phyloP scores from a whole-genome alignment of 495 filamentous ascomycete genomes.

The Annulohypoxylon stygium region DNA sequence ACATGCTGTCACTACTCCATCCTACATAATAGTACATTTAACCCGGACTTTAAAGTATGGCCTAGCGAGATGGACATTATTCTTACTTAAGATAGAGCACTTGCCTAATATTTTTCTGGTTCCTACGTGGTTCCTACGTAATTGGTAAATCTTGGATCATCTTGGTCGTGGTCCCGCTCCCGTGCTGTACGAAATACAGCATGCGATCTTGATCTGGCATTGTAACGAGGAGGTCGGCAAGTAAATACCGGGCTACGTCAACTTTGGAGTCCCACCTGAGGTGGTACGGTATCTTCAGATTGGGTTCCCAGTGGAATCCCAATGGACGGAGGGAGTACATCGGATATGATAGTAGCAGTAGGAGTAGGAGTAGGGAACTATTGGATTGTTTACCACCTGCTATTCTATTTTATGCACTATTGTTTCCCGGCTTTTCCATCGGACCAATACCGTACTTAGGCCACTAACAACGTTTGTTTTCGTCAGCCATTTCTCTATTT shows the following conservation, averaged over 20 bases:
- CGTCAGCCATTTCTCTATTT: background rate
- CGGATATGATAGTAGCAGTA: conserved; percentile 12
- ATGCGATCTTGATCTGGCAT: conserved; percentile 48
- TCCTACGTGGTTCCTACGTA: conserved; percentile 30
- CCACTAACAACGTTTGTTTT: conserved; percentile 9
- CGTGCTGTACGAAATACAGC: conserved; percentile 36
- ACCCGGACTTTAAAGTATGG: conserved; percentile 42
- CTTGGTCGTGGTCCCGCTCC: conserved; percentile 39
- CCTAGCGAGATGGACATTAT: conserved; percentile 33
- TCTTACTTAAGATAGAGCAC: conserved; percentile 23
- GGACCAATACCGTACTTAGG: conserved; percentile 14
- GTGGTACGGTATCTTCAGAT: conserved; percentile 10
- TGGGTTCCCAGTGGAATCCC: background rate
- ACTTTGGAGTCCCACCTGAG: conserved; percentile 22
- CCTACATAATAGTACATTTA: conserved; percentile 5
- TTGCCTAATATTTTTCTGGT: background rate
- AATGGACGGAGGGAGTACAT: conserved; percentile 4
- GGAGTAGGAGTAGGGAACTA: background rate
- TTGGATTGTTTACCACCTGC: background rate
- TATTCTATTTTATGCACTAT: conserved; percentile 1
- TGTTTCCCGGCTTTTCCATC: conserved; percentile 25
- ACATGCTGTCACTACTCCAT: background rate
- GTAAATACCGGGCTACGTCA: conserved; percentile 8
- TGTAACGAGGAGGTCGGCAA: conserved; percentile 27
- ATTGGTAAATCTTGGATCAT: conserved; percentile 39